phyloP scores from a whole-genome alignment of 176 grass and related monocot species.

The Zea luxurians region DNA sequence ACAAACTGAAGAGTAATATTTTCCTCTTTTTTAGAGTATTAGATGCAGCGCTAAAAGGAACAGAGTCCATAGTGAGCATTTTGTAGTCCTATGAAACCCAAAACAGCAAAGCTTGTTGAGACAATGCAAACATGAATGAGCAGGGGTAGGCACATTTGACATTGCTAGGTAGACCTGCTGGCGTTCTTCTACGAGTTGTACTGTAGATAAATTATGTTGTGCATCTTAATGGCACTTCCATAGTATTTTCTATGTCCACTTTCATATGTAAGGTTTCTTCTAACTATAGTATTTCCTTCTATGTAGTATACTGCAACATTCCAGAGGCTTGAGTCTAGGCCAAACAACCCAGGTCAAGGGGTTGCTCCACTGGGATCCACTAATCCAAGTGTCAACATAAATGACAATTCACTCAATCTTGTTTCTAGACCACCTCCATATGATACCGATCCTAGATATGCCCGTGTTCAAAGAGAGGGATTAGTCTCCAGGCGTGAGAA shows the following conservation, averaged over 20 bases:
- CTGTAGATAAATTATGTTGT: not conserved
- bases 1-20: not conserved
- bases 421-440: slow-evolving; percentile 73
- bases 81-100: not conserved
- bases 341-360: slow-evolving; percentile 56
- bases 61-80: not conserved
- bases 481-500: slow-evolving; percentile 90
- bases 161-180: not conserved
- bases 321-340: slow-evolving; percentile 74
- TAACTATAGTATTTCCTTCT: slow-evolving; percentile 14
- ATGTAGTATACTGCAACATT: slow-evolving; percentile 72
- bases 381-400: slow-evolving; percentile 40
- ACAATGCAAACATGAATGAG: not conserved
- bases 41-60: not conserved
- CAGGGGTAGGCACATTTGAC: not conserved
- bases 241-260: not conserved
- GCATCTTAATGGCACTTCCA: not conserved
- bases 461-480: slow-evolving; percentile 68
- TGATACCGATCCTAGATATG: slow-evolving; percentile 67
- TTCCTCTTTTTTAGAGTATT: not conserved
- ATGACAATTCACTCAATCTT: slow-evolving; percentile 54
- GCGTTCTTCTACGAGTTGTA: slow-evolving; percentile 17
- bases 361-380: slow-evolving; percentile 42
- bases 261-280: not conserved
- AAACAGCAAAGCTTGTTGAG: not conserved